phyloP scores from a whole-genome alignment of 2,329 filamentous ascomycete genomes.

The Xylaria hypoxylon region DNA sequence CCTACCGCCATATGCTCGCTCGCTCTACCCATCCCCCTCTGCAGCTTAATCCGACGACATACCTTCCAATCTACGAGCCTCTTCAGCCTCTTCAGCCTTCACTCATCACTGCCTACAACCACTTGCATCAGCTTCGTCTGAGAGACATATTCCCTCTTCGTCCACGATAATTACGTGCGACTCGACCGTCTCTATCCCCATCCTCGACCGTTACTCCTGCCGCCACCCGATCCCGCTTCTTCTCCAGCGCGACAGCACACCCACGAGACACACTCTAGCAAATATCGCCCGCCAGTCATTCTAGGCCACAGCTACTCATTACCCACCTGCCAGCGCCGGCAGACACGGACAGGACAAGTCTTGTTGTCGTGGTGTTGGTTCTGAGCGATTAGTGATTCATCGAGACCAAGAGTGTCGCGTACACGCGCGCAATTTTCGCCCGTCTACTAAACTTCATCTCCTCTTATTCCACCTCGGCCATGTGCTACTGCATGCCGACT shows the following conservation, averaged over 20 bases:
- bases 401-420: slow-evolving; percentile 20
- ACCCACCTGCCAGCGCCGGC: slow-evolving; percentile 26
- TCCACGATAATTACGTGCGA: slow-evolving; percentile 14
- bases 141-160: not conserved
- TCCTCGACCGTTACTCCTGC: slow-evolving; percentile 5
- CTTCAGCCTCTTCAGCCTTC: not conserved
- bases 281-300: slow-evolving; percentile 28
- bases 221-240: slow-evolving; percentile 20
- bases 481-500: slow-evolving; percentile 29
- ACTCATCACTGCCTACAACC: not conserved
- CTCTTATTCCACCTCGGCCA: slow-evolving; percentile 20
- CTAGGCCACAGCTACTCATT: slow-evolving; percentile 19
- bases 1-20: not conserved
- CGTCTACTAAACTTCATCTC: slow-evolving; percentile 8
- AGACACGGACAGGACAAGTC: not conserved
- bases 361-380: slow-evolving; percentile 19
- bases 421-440: slow-evolving; percentile 22
- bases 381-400: slow-evolving; percentile 5
- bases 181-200: slow-evolving; percentile 2
- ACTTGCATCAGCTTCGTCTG: not conserved
- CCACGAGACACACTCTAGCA: slow-evolving; percentile 16
- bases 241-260: slow-evolving; percentile 29
- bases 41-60: slow-evolving; percentile 32
- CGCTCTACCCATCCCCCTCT: slow-evolving; percentile 1
- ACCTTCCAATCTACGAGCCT: not conserved